Percentiles rank a stretch among this genome's conserved stretches.
These are phyloP conservation scores for Lophium mytilinum DNA, from an alignment of 495 filamentous ascomycete genomes.

Conservation along the genomic window DNA sequence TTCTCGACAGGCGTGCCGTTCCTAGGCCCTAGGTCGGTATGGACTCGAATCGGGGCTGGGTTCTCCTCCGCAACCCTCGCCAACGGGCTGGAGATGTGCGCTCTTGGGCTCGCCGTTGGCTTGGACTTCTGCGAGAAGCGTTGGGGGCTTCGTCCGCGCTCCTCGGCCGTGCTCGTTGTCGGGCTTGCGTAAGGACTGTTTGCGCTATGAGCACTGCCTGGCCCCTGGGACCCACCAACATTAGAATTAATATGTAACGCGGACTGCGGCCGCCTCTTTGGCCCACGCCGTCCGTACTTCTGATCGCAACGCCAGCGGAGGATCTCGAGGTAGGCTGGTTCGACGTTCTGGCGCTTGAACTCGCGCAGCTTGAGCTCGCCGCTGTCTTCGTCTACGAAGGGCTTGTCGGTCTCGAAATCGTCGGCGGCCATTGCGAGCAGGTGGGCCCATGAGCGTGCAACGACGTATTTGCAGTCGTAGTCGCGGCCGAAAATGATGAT, in stretches of 20 bases:
- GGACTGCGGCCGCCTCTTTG: slow-evolving; percentile 21
- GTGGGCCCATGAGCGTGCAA: slow-evolving; percentile 84
- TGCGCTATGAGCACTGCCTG: slow-evolving; percentile 11
- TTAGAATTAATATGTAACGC: slow-evolving; percentile 30
- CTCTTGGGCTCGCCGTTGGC: slow-evolving; percentile 26
- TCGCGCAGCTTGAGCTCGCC: slow-evolving; percentile 86
- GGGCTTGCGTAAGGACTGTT: slow-evolving; percentile 34
- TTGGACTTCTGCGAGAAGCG: slow-evolving; percentile 28
- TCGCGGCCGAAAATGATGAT: slow-evolving; percentile 94
- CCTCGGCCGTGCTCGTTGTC: slow-evolving; percentile 16
- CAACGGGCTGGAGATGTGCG: slow-evolving; percentile 32
- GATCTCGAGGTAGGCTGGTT: slow-evolving; percentile 92
- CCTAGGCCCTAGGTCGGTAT: slow-evolving; percentile 13
- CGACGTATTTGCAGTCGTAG: slow-evolving; percentile 96
- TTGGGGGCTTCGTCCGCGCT: slow-evolving; percentile 36
- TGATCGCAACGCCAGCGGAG: slow-evolving; percentile 90
- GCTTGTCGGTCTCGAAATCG: slow-evolving; percentile 78
- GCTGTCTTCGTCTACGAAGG: slow-evolving; percentile 82
- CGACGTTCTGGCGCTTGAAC: slow-evolving; percentile 72
- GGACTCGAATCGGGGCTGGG: slow-evolving; percentile 24
- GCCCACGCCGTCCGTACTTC: slow-evolving; percentile 63
- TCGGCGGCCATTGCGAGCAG: slow-evolving; percentile 85
- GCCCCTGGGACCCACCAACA: slow-evolving; percentile 14
- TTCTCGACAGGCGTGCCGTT: slow-evolving; percentile 23
- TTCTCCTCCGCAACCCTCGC: slow-evolving; percentile 36